Evolutionary conservation across 495 filamentous ascomycete genomes (phyloP).

Genomic region (Neurospora discreta): DNA sequence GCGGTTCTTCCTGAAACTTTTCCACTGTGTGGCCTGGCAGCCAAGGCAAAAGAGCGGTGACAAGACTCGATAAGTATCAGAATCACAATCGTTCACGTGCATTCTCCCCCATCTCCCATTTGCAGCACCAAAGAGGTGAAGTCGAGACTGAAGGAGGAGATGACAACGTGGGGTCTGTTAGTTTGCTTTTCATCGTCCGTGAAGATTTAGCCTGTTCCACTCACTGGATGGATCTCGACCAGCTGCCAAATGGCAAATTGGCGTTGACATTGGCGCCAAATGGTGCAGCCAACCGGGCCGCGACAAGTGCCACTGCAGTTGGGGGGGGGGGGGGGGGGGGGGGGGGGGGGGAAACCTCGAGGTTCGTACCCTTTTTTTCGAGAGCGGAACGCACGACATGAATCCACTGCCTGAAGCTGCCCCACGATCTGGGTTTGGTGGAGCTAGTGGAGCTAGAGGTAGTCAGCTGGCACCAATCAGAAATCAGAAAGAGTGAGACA

Average conservation of each 20-base stretch:
- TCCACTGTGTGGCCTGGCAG: background rate
- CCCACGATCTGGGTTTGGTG: conserved; percentile 11
- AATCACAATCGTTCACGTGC: background rate
- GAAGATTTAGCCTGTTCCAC: background rate
- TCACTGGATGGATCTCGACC: background rate
- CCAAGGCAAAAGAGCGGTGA: background rate
- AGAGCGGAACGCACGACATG: background rate
- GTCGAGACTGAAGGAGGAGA: background rate
- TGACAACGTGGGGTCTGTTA: background rate
- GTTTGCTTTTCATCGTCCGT: background rate
- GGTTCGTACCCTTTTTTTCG: background rate
- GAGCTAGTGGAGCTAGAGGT: background rate
- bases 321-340: background rate
- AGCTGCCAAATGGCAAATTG: background rate
- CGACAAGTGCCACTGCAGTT: background rate
- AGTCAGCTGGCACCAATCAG: background rate
- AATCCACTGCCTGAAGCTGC: conserved; percentile 2
- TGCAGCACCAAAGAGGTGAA: background rate
- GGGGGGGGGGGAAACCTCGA: background rate
- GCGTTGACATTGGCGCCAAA: background rate
- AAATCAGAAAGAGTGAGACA: background rate
- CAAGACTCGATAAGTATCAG: background rate
- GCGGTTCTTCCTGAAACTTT: too few relatives aligned
- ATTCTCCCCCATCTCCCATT: background rate
- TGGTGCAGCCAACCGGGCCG: background rate